Conservation (phyloP, 495 filamentous ascomycete species). For the Achaetomiella virescens region DNA sequence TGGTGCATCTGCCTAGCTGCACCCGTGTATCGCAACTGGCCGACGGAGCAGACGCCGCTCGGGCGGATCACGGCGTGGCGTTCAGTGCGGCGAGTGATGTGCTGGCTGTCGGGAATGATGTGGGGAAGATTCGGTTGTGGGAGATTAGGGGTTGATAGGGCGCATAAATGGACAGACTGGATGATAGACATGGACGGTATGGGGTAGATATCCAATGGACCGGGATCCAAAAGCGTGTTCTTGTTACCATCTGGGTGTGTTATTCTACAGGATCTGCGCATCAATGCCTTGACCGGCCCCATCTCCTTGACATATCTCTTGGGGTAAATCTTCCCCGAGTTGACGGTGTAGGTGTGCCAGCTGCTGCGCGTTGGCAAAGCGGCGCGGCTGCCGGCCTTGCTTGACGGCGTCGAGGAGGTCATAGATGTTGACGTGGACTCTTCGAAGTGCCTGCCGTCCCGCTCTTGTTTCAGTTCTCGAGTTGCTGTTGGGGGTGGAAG, state of each 20-base stretch:
- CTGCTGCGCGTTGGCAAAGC: conserved; percentile 15
- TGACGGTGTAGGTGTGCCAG: conserved; percentile 26
- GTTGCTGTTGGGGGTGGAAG: not conserved
- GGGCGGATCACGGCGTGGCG: conserved; percentile 75
- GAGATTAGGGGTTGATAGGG: conserved; percentile 54
- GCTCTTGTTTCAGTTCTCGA: not conserved
- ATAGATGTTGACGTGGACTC: conserved; percentile 34
- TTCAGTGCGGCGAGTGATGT: conserved; percentile 65
- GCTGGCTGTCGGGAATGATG: conserved; percentile 79
- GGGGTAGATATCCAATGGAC: not conserved
- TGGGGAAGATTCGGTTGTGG: conserved; percentile 79
- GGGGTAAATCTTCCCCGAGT: conserved; percentile 17
- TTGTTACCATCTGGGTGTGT: not conserved
- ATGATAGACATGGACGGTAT: not conserved
- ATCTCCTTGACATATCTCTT: conserved; percentile 13
- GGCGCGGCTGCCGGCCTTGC: conserved; percentile 3
- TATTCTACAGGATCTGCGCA: conserved; percentile 5
- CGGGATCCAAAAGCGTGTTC: not conserved
- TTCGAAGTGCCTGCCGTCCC: conserved; percentile 18
- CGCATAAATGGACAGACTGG: not conserved
- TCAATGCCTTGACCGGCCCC: conserved; percentile 27
- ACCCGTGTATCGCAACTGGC: conserved; percentile 97
- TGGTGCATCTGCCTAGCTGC: conserved; percentile 87
- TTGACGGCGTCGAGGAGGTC: conserved; percentile 32
- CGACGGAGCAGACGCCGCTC: conserved; percentile 80